Base-by-base conservation (phyloP, 2,329 filamentous ascomycete species). In the Aspergillus carbonarius region DNA sequence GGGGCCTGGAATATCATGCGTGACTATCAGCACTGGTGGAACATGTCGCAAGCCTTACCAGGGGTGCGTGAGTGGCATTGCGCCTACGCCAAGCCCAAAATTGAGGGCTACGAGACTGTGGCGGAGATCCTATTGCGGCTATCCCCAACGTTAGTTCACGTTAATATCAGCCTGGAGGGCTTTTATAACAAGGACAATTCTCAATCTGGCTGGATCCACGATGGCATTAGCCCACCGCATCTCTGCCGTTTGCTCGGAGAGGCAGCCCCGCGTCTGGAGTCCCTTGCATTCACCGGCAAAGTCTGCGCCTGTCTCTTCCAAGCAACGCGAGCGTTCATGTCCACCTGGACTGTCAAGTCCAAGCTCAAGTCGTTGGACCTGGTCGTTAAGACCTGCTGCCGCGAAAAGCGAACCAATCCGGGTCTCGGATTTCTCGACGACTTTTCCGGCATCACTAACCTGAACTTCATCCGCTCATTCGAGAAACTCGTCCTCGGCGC, bases 1-100 rank as follows among this genome's bases (percentile, higher is more conserved):
- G 89, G 89, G 6, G 88, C 91, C 64, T 92, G 89, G 89, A 92
- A 92, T 68, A 80, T 92, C 27, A 88, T 91, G 72, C 81, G 89
- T 48, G 79, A 82, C 15, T 77, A 83, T 44, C 76, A 79, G 17
- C 88, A 92, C 71, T 91, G 89, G 74, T 75, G 80, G 57, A 81
- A 79, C 53, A 81, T 92, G 51, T 79, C 85, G 18, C 72, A 76
- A 12, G 88, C 88, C 5, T 71, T 92, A 44, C 89, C 89, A 1
- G 86, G 84, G 60, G 75, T 92, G 15, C 76, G 72, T n/a, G 81
- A 83, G 67, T 81, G 79, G 77, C 78, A 83, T 63, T 81, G 78
- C 61, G 74, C 76, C 32, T 83, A 82, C 76, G 88, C 86, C 69
- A 90, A 89, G 72, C 87, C 88, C 55, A 91, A 91, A 73, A 85